Conservation (phyloP, 2,329 filamentous ascomycete genomes). For the Paraconiothyrium sp. region DNA sequence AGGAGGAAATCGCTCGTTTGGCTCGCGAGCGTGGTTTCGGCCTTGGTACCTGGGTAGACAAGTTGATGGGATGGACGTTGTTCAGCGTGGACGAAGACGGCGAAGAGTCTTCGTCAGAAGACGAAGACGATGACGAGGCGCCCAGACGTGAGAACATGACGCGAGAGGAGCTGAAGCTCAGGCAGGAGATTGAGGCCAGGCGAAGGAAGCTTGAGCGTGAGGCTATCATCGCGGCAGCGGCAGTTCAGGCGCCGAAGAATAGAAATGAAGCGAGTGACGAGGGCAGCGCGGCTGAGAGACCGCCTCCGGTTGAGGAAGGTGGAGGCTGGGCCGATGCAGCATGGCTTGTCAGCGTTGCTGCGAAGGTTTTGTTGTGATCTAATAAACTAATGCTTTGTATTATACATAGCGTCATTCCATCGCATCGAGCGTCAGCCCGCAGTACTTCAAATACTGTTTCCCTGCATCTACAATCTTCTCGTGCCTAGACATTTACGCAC, state of each 20-base stretch:
- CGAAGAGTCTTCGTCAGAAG: constrained; percentile 47
- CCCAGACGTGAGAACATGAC: constrained; percentile 41
- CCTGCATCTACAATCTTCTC: too few species aligned
- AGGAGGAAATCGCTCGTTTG: constrained; percentile 63
- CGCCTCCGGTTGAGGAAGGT: constrained; percentile 36
- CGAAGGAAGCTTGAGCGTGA: constrained; percentile 48
- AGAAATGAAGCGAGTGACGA: constrained; percentile 18
- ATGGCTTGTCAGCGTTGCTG: constrained; percentile 66
- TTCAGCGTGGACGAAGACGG: constrained; percentile 64
- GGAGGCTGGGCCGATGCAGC: constrained; percentile 68
- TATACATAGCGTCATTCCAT: background rate
- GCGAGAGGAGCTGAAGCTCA: constrained; percentile 49
- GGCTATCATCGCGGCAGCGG: constrained; percentile 45
- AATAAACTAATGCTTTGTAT: background rate
- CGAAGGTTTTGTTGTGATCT: constrained; percentile 53
- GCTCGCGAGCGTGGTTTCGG: constrained; percentile 63
- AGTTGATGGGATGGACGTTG: constrained; percentile 65
- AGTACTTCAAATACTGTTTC: too few species aligned
- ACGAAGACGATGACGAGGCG: constrained; percentile 40
- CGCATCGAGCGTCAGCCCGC: background rate
- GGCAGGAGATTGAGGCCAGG: constrained; percentile 49
- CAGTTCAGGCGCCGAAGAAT: constrained; percentile 49
- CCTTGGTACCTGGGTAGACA: constrained; percentile 66
- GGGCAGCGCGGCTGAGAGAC: constrained; percentile 23
- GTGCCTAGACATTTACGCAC: too few species aligned